phyloP scores from a whole-genome alignment of 1,284 basidiomycete species.

The Kwoniella shivajii region DNA sequence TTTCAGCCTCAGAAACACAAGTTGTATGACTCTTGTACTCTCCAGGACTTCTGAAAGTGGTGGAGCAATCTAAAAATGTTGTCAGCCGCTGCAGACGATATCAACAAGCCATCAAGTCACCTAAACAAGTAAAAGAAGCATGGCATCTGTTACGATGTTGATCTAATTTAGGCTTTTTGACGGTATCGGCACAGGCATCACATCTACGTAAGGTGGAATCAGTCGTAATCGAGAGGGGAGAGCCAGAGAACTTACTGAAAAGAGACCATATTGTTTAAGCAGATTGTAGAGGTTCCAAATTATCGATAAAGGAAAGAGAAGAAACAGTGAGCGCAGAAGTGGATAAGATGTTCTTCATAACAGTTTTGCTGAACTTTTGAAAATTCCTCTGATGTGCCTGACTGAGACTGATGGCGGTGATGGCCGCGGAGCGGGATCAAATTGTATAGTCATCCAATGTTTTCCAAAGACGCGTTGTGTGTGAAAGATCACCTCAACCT shows the following conservation, averaged over 20 bases:
- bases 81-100: not conserved
- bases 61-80: slow-evolving; percentile 71
- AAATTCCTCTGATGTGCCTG: slow-evolving; percentile 5
- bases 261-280: slow-evolving; percentile 64
- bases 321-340: too few species aligned
- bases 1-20: slow-evolving; percentile 86
- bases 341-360: not conserved
- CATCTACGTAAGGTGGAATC: slow-evolving; percentile 52
- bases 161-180: slow-evolving; percentile 83
- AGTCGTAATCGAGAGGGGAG: not conserved
- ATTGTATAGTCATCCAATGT: not conserved
- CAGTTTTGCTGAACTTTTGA: slow-evolving; percentile 5
- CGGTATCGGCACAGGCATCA: slow-evolving; percentile 73
- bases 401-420: not conserved
- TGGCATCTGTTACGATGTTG: slow-evolving; percentile 55
- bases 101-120: slow-evolving; percentile 27
- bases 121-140: slow-evolving; percentile 76
- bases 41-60: slow-evolving; percentile 66
- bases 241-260: slow-evolving; percentile 58
- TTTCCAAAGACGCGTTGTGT: slow-evolving; percentile 2
- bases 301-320: slow-evolving; percentile 6
- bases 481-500: not conserved
- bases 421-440: not conserved
- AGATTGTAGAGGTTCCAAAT: not conserved
- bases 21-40: slow-evolving; percentile 80